phyloP scores from a whole-genome alignment of 352 stramenopile species.

The Pythium brachiatum region DNA sequence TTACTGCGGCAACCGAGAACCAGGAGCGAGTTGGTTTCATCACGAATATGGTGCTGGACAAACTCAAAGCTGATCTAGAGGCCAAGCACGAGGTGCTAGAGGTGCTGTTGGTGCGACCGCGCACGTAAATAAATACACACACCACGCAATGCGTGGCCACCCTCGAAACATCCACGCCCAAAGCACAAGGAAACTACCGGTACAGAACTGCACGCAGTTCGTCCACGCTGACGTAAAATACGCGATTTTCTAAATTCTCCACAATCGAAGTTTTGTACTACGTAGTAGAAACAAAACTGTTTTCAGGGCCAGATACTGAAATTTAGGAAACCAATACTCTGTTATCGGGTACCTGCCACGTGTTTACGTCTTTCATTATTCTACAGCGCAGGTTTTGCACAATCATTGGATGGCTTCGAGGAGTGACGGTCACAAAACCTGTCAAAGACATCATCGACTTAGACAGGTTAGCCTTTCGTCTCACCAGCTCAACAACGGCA shows the following conservation, averaged over 20 bases:
- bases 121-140: neutral
- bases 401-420: neutral
- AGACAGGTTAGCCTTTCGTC: neutral
- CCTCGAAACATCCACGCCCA: neutral
- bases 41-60: neutral
- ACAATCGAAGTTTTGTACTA: too few relatives aligned
- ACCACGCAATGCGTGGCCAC: too few relatives aligned
- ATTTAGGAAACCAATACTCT: neutral
- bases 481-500: neutral
- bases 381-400: neutral
- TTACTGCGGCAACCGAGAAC: neutral
- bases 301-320: too few relatives aligned
- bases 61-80: neutral
- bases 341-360: neutral
- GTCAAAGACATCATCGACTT: neutral
- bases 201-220: too few relatives aligned
- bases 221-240: too few relatives aligned
- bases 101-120: neutral
- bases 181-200: too few relatives aligned
- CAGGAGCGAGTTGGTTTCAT: neutral
- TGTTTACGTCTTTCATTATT: neutral
- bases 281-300: too few relatives aligned
- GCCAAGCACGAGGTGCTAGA: conserved; percentile 10
- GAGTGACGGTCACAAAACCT: neutral
- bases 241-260: too few relatives aligned